These are phyloP conservation scores for Cruciata laevipes DNA, from an alignment of 257 asterid genomes.

Conservation along the genomic window DNA sequence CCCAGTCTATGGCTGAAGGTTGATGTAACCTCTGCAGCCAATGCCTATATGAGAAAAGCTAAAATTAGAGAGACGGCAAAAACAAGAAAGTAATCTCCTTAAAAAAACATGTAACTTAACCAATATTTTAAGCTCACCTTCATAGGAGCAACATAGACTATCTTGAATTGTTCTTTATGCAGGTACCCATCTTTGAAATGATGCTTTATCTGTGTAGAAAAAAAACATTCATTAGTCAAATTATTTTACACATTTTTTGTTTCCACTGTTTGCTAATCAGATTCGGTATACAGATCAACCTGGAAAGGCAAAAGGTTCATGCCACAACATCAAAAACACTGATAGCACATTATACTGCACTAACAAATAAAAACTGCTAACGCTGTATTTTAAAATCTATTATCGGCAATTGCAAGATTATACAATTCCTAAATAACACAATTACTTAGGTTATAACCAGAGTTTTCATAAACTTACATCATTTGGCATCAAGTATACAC, in stretches of 20 bases:
- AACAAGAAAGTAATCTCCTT: constrained; percentile 4
- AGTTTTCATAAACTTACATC: neutral
- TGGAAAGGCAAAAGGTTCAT: neutral
- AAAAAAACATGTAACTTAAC: neutral
- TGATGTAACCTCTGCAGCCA: constrained; percentile 97
- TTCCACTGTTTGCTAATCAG: too few species aligned
- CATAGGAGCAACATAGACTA: constrained; percentile 99
- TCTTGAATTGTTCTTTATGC: constrained; percentile 95
- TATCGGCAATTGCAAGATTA: neutral
- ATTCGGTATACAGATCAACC: neutral
- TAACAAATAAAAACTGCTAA: neutral
- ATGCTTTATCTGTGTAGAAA: constrained; percentile 56
- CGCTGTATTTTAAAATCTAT: neutral
- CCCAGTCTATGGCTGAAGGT: constrained; percentile 85
- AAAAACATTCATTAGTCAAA: neutral
- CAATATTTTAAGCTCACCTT: constrained; percentile 45
- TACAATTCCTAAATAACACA: neutral
- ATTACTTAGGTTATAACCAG: neutral
- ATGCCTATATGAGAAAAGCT: constrained; percentile 46
- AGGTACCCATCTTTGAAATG: constrained; percentile 92
- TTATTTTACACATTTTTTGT: too few species aligned
- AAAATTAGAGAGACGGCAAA: neutral
- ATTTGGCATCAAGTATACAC: neutral
- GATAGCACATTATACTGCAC: neutral
- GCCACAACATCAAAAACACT: neutral